Base-by-base conservation (phyloP, 2,329 filamentous ascomycete species). In the Aspergillus sp. region DNA sequence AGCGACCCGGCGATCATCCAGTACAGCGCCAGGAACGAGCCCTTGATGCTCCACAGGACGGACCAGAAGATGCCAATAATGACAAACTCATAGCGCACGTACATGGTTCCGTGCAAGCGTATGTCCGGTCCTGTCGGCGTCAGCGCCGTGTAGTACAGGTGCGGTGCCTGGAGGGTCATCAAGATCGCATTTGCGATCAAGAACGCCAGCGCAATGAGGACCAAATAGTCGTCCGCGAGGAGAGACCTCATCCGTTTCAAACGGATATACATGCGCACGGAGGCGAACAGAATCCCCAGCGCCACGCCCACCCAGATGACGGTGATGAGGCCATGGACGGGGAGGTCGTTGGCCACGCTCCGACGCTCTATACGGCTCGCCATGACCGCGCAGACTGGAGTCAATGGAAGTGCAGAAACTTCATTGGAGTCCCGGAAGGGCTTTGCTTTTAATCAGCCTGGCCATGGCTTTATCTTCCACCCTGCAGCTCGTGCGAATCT, bases 61-160 rank as follows among this genome's bases (percentile, higher is more conserved):
- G 57, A 54, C 58, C 60, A 62, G 41, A 62, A 62, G n/a, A 61
- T 40, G 1, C 55, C 60, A 17, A 61, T 61, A 14, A 62, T 60
- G 9, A 52, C 54, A 20, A 62, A 62, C 36, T 56, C 52, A 20
- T 57, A 57, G 14, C 49, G 52, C 3, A 50, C 44, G 38, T 62
- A 62, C 25, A 41, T 44, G 9, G 50, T 38, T 14, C 25, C 52
- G 38, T 61, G 60, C 21, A 57, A 19, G 4, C 47, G 36, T 5
- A 62, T 56, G 10, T 61, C 53, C 11, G 45, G 34, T 1, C 47
- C 51, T 6, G 47, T 47, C 5, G 48, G 50, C 14, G 47, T 54
- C 14, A 60, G 40, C 4, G 46, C 34, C 10, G 58, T 53, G 34
- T 58, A 61, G n/a, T 61, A 62, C 9, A 61, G 52, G 40, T 57